Conservation (phyloP, 1,284 basidiomycete genomes). For the Somion occarium region DNA sequence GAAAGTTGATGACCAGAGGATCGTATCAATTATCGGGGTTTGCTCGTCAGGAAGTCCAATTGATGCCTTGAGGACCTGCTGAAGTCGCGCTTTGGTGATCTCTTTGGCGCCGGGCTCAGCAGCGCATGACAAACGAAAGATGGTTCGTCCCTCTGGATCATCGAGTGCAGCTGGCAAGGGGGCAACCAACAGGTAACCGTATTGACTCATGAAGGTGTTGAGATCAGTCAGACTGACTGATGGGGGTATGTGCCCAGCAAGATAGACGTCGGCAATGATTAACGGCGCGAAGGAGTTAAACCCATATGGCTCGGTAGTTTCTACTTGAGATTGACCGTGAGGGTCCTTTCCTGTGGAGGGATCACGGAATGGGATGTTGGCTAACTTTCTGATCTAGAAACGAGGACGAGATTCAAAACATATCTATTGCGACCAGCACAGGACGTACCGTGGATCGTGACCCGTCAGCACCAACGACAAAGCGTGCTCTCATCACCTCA, state of each 20-base stretch:
- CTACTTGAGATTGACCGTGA: no score
- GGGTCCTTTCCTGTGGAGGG: neutral
- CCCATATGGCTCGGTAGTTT: no score
- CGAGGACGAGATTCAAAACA: no score
- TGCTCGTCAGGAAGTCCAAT: neutral
- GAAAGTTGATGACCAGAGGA: neutral
- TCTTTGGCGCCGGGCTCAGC: slow-evolving; percentile 1
- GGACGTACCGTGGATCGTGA: slow-evolving; percentile 42
- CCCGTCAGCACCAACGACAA: slow-evolving; percentile 53
- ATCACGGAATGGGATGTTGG: slow-evolving; percentile 4
- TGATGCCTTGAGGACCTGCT: neutral
- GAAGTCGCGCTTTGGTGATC: neutral
- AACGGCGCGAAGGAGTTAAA: no score
- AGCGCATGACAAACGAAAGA: slow-evolving; percentile 3
- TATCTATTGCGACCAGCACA: no score
- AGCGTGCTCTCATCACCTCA: slow-evolving; percentile 36
- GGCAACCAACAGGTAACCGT: neutral
- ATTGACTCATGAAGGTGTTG: neutral
- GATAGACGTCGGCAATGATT: slow-evolving; percentile 2
- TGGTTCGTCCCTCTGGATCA: neutral
- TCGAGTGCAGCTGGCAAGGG: neutral
- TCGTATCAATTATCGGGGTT: neutral
- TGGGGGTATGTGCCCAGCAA: neutral
- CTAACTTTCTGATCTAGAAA: neutral
- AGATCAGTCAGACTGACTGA: neutral